phyloP scores from a whole-genome alignment of 345 rosid species.

The Iberis pinnata region DNA sequence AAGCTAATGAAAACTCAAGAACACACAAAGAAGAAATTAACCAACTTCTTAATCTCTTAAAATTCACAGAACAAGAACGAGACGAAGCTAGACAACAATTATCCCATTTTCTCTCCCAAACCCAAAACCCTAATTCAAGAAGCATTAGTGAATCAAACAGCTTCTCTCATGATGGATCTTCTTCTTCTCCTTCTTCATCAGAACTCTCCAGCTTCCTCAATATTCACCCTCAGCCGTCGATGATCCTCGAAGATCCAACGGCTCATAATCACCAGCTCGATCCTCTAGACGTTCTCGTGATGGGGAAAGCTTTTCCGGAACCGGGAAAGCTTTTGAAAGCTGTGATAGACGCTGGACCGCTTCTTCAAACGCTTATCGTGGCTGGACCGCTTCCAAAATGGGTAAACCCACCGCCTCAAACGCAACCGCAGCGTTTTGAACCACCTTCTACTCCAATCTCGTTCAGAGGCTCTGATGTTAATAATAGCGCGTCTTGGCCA shows the following conservation, averaged over 20 bases:
- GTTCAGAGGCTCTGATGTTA: constrained; percentile 21
- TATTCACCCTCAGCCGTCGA: constrained; percentile 21
- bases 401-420: constrained; percentile 75
- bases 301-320: constrained; percentile 63
- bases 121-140: too few species aligned
- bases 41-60: constrained; percentile 45
- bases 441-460: constrained; percentile 35
- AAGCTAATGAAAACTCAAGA: constrained; percentile 44
- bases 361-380: constrained; percentile 66
- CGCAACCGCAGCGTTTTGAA: constrained; percentile 26
- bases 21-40: constrained; percentile 43
- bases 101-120: too few species aligned
- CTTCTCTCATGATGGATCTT: constrained; percentile 36
- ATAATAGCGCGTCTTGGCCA: neutral
- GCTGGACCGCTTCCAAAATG: constrained; percentile 86
- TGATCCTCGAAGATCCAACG: constrained; percentile 32
- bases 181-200: constrained; percentile 64
- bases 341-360: constrained; percentile 81
- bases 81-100: constrained; percentile 64
- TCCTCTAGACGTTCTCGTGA: constrained; percentile 29
- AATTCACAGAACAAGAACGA: constrained; percentile 58
- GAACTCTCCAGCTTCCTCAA: constrained; percentile 45
- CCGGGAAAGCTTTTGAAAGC: constrained; percentile 83
- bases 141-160: too few species aligned
- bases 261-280: constrained; percentile 15